Percentiles rank a stretch among this genome's conserved stretches.
Conservation (phyloP, 164 flowering plant species). For the Chimonanthus praecox region DNA sequence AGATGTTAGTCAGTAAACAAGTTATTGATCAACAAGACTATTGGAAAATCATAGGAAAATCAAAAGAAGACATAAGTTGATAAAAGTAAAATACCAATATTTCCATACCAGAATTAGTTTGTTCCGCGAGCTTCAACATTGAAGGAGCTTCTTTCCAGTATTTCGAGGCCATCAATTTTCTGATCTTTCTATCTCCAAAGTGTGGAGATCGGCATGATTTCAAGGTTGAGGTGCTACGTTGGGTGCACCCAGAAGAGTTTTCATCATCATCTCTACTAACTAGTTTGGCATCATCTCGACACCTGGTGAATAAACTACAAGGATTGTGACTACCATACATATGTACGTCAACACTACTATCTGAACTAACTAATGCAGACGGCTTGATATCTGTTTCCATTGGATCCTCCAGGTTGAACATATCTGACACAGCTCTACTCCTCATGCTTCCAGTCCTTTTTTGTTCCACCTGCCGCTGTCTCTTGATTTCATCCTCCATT, state of each 20-base stretch:
- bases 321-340: conserved; percentile 28
- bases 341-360: conserved; percentile 40
- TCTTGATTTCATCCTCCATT: conserved; percentile 25
- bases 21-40: background rate
- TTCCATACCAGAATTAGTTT: conserved; percentile 42
- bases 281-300: conserved; percentile 50
- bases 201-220: conserved; percentile 43
- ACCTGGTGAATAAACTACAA: conserved; percentile 28
- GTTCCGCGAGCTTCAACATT: conserved; percentile 36
- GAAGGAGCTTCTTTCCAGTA: conserved; percentile 57
- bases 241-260: conserved; percentile 73
- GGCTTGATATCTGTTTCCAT: conserved; percentile 36
- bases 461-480: conserved; percentile 16
- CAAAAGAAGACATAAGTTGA: background rate
- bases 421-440: conserved; percentile 18
- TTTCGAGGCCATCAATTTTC: conserved; percentile 61
- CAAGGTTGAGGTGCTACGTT: conserved; percentile 38
- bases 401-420: conserved; percentile 28
- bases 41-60: background rate
- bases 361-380: conserved; percentile 46
- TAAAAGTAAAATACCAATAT: background rate
- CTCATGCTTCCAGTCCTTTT: conserved; percentile 19
- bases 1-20: background rate
- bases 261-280: conserved; percentile 92
- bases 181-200: conserved; percentile 54